Evolutionary conservation across 345 rosid species (phyloP), one percentile per base, ranked within the genome.

Genomic region (Punica granatum): DNA sequence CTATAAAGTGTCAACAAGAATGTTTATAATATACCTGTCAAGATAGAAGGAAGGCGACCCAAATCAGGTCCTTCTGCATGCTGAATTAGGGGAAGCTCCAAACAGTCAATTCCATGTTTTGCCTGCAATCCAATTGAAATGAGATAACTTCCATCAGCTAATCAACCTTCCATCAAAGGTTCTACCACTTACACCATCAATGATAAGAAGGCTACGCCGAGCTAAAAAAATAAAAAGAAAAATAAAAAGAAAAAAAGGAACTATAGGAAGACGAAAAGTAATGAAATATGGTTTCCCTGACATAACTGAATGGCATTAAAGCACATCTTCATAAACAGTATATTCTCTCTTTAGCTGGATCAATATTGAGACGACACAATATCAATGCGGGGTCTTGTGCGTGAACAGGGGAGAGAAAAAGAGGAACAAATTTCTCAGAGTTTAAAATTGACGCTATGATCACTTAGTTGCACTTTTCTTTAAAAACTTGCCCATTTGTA

Each of bases 1-100:
- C n/a, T n/a, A n/a, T n/a, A 10, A 39, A 12, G 1, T 39, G 23
- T 25, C 18, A 21, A 37, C 19, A 63, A 37, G 9, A 23, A 63
- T n/a, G 28, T 15, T 63, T 73, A 26, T 0, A 76, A 68, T 67
- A 69, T 70, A 94, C 97, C 89, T 32, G 70, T 77, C 78, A 94
- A 78, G 59, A 88, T 67, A 65, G 90, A 82, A 67, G 93, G 69
- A 60, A 94, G 91, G 71, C 71, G 84, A 60, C 82, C 80, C 34
- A 73, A 75, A 83, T 94, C 99, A 76, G 96, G 97, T 46, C 96
- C 95, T 46, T 68, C 71, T 0, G 83, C 72, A 76, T 91, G 96
- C 82, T 89, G 85, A 69, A 94, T 88, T 19, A 94, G 77, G 31
- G 99, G 98, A 74, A 94, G 88, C 86, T 94, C 99, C 83, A 91